Base-by-base conservation (phyloP, 2,329 filamentous ascomycete species). In the Epichloe scottii region DNA sequence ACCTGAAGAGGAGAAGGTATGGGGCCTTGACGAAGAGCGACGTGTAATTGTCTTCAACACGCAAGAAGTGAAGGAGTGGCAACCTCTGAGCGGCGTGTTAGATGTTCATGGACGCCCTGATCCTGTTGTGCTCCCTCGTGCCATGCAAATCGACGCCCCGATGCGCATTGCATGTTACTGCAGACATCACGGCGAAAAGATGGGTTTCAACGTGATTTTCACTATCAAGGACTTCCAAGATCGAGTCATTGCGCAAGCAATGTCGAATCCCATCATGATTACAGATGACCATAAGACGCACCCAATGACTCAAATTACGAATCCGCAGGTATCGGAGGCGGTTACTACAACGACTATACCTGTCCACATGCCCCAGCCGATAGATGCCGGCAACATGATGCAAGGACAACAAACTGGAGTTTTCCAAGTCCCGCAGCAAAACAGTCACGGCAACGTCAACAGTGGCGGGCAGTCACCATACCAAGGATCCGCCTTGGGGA, bases 131-230 rank as follows among this genome's bases (percentile, higher is more conserved):
- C 72, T 67, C 43, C 73, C 75, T 48, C 81, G 80, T 48, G 79
- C 84, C 6, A 81, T 88, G 72, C 84, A 89, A 61, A 82, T 95
- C 21, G 84, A 90, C 58, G 81, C 88, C 2, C 89, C 89, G 0
- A 95, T 97, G 90, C 84, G 91, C 10, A 96, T 98, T 60, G 89
- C 90, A 23, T 98, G 91, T 66, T 98, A 97, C 68, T 97, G 91
- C 68, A 82, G 91, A 19, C 91, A 98, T 64, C 91, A 97, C 60
- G 82, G 85, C 53, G 93, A 97, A 69, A 97, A 97, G 71, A 74
- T 85, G 58, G 91, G 91, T 2, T 98, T 96, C 68, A 75, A 78
- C 56, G 89, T 97, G 60, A 95, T 98, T 56, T 95, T 97, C 68
- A 97, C 91, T 1, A 76, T 98, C 61, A 95, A 90, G 63, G 88